phyloP scores from a whole-genome alignment of 2,329 filamentous ascomycete species.

The Exophiala alcalophila region DNA sequence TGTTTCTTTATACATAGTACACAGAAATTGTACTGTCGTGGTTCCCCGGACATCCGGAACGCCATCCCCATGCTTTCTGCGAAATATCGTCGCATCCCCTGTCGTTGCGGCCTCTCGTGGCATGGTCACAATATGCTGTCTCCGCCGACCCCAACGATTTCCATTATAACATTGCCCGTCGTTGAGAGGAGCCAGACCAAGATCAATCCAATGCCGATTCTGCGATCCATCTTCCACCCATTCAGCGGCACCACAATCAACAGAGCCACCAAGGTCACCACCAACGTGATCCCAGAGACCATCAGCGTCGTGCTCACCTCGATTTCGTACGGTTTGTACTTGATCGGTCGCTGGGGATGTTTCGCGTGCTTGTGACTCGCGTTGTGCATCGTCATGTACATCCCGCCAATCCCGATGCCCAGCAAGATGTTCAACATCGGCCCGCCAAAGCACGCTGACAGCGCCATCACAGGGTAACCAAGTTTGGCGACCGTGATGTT shows the following conservation, averaged over 20 bases:
- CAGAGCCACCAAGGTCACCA: slow-evolving; percentile 74
- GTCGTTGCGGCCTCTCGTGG: no score
- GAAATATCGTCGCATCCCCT: no score
- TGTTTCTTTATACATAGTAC: no score
- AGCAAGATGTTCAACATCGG: slow-evolving; percentile 97
- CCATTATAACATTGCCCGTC: slow-evolving; percentile 73
- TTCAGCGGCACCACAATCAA: slow-evolving; percentile 80
- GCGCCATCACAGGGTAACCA: slow-evolving; percentile 94
- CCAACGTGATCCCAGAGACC: slow-evolving; percentile 77
- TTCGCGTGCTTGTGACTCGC: slow-evolving; percentile 64
- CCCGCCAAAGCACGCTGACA: slow-evolving; percentile 93
- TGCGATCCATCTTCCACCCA: slow-evolving; percentile 77
- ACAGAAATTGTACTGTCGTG: no score
- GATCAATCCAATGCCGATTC: slow-evolving; percentile 78
- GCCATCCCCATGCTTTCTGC: no score
- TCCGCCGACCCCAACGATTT: slow-evolving; percentile 49
- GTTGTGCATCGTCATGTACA: slow-evolving; percentile 76
- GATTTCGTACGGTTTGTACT: slow-evolving; percentile 76
- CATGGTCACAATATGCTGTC: slow-evolving; percentile 7
- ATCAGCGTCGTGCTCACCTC: slow-evolving; percentile 80
- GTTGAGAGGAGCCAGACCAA: slow-evolving; percentile 79
- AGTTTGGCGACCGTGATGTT: slow-evolving; percentile 91
- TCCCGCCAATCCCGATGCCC: slow-evolving; percentile 85
- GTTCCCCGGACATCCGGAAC: no score
- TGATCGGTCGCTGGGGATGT: slow-evolving; percentile 62